A percentile compares a stretch with the other conserved stretches of the same genome.
These are phyloP conservation scores for Micromonas commoda DNA, from an alignment of 139 green algal genomes.

Conservation along the genomic window DNA sequence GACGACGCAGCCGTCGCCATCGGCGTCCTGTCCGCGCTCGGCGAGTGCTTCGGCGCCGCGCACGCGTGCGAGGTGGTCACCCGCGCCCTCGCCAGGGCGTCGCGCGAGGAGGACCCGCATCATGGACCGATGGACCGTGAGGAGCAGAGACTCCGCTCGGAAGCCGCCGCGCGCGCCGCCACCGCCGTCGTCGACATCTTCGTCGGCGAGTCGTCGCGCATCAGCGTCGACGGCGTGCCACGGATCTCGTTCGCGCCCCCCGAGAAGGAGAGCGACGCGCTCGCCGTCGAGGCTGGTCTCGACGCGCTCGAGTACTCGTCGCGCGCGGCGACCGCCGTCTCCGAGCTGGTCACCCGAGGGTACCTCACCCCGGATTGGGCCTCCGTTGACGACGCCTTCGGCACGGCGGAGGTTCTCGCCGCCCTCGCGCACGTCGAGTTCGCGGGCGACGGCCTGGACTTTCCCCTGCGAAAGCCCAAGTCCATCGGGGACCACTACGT, in stretches of 20 bases:
- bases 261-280: neutral
- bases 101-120: neutral
- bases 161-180: too few species aligned
- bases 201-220: too few species aligned
- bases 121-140: too few species aligned
- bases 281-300: neutral
- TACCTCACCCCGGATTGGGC: neutral
- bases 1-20: neutral
- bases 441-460: too few species aligned
- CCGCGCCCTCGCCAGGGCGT: neutral
- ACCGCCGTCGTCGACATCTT: too few species aligned
- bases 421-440: too few species aligned
- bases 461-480: too few species aligned
- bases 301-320: neutral
- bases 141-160: too few species aligned
- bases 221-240: too few species aligned
- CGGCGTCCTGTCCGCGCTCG: neutral
- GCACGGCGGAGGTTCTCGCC: neutral
- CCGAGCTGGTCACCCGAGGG: neutral
- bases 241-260: neutral
- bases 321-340: neutral
- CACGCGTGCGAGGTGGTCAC: neutral
- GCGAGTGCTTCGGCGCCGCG: neutral
- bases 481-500: too few species aligned
- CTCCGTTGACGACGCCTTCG: neutral